Evolutionary conservation across 352 stramenopile species (phyloP).

Genomic region (Globisporangium viniferum): DNA sequence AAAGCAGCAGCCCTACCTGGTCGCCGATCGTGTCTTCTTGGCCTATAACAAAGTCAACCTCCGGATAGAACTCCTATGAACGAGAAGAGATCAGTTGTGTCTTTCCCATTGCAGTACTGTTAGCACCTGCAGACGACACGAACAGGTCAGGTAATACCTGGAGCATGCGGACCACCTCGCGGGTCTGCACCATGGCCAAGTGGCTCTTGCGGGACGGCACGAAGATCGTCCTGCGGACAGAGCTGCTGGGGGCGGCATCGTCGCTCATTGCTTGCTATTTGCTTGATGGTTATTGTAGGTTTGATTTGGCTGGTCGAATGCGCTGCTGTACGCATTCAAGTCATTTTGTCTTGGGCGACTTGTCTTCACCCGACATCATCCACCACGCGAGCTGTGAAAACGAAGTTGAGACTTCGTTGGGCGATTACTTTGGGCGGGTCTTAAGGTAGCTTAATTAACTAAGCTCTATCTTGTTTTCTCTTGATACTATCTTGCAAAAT

Average conservation of each 20-base stretch:
- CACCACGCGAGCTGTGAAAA: not conserved
- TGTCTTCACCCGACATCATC: not conserved
- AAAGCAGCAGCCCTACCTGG: slow-evolving; percentile 25
- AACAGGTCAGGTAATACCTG: slow-evolving; percentile 21
- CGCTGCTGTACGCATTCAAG: not conserved
- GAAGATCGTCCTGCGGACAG: slow-evolving; percentile 56
- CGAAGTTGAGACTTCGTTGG: not conserved
- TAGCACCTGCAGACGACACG: not conserved
- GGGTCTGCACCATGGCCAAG: slow-evolving; percentile 86
- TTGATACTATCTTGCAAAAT: slow-evolving; percentile 5
- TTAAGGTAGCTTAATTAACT: too few species aligned
- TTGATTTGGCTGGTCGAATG: not conserved
- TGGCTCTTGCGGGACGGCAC: slow-evolving; percentile 87
- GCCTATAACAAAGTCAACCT: slow-evolving; percentile 71
- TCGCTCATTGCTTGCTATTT: not conserved
- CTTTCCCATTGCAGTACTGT: not conserved
- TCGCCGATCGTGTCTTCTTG: slow-evolving; percentile 83
- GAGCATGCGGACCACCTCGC: slow-evolving; percentile 80
- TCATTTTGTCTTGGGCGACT: not conserved
- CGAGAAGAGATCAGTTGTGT: not conserved
- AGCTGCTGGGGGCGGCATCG: not conserved
- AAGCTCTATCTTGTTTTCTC: not conserved
- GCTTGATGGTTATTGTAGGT: not conserved
- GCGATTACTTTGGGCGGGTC: too few species aligned
- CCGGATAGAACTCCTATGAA: slow-evolving; percentile 47